Percentiles rank a stretch among this genome's conserved stretches.
phyloP scores from a whole-genome alignment of 169 alveolate species.

The Plasmodium gonderi region DNA sequence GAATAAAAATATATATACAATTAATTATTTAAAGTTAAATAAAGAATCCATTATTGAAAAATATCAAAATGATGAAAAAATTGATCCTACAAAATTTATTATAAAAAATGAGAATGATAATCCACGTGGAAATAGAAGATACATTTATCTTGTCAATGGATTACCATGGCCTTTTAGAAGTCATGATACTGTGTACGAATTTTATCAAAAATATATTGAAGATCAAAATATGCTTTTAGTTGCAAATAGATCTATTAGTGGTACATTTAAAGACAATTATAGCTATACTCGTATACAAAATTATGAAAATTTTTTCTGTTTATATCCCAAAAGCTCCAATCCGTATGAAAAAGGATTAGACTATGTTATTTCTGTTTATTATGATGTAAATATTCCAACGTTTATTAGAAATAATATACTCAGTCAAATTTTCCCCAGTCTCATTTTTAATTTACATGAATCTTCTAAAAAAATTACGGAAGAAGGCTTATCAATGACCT shows the following conservation, averaged over 20 bases:
- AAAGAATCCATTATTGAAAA: neutral
- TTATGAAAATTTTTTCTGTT: conserved; percentile 44
- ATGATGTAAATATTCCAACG: conserved; percentile 33
- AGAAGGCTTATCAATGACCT: neutral
- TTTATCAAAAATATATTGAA: conserved; percentile 22
- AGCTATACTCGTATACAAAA: conserved; percentile 24
- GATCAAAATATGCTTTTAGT: conserved; percentile 27
- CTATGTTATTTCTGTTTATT: conserved; percentile 28
- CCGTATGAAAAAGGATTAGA: conserved; percentile 20
- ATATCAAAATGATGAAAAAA: neutral
- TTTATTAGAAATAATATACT: conserved; percentile 32
- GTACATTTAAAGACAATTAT: neutral
- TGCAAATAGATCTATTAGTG: conserved; percentile 5
- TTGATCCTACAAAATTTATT: neutral
- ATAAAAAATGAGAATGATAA: neutral
- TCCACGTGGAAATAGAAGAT: neutral
- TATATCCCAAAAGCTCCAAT: conserved; percentile 16
- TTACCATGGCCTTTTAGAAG: conserved; percentile 65
- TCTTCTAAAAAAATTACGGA: neutral
- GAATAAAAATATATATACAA: conserved; percentile 22
- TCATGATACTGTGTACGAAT: conserved; percentile 36
- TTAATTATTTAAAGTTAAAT: conserved; percentile 25
- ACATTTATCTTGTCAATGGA: conserved; percentile 15
- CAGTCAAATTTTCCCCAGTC: conserved; percentile 28
- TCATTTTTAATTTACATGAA: neutral